Evolutionary conservation across 441 rosid species (phyloP).

Genomic region (Erodium moschatum): DNA sequence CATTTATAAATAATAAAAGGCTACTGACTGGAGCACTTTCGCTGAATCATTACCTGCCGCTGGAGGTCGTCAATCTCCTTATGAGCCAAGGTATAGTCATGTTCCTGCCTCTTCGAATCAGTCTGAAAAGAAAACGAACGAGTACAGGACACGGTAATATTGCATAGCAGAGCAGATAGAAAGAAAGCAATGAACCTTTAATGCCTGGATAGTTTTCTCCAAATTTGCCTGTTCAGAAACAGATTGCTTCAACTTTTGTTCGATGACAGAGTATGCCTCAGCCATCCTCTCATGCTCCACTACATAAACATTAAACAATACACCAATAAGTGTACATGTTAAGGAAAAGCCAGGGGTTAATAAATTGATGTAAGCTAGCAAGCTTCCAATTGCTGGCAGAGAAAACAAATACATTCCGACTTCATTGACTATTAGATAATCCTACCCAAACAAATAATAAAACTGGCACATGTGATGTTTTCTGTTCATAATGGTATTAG

Average conservation of each 20-base stretch:
- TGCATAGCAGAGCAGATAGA: neutral
- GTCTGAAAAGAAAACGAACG: constrained; percentile 33
- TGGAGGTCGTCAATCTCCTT: too few relatives aligned
- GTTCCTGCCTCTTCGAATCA: constrained; percentile 16
- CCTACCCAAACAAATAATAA: neutral
- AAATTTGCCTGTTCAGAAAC: constrained; percentile 58
- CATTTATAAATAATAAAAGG: too few relatives aligned
- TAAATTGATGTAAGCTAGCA: neutral
- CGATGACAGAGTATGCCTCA: constrained; percentile 70
- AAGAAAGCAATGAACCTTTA: constrained; percentile 44
- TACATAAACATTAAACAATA: constrained; percentile 34
- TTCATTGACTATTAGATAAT: too few relatives aligned
- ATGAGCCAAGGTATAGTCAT: too few relatives aligned
- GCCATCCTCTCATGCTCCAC: constrained; percentile 85
- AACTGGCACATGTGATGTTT: neutral
- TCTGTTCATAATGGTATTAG: neutral
- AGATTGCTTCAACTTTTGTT: constrained; percentile 67
- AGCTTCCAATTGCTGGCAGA: too few relatives aligned
- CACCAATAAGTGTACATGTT: neutral
- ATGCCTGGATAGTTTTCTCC: constrained; percentile 63
- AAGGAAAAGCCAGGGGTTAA: neutral
- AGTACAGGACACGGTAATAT: constrained; percentile 10
- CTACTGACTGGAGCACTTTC: too few relatives aligned
- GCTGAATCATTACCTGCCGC: too few relatives aligned
- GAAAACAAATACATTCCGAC: too few relatives aligned